Evolutionary conservation across 78 protist genomes (phyloP), one percentile per base, ranked within the genome.

Genomic region (Dictyostelium citrinum): DNA sequence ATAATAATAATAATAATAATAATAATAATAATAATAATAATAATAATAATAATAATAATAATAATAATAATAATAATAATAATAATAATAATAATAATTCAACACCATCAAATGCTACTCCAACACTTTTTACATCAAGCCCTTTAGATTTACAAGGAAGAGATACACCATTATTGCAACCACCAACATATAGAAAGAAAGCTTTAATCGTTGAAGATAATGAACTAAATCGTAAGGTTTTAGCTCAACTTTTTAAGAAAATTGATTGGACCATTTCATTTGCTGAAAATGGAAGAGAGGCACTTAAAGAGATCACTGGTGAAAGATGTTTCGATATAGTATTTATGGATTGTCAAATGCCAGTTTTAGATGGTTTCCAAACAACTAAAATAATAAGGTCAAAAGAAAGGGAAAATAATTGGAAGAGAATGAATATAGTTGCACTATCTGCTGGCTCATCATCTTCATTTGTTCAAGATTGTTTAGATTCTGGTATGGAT

Each of bases 271-370:
- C n/a, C 17, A 60, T 67, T n/a, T 61, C 71, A 4, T 39, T 85
- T 29, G 74, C 92, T 16, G 92, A 85, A 39, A 85, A 85, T 60
- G 92, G 92, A 17, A 76, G 78, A 37, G 92, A 85, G 27, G 92
- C 92, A 6, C 77, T 85, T 2, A 85, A 85, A 41, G 92, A 85
- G 46, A 85, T 85, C 4, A 58, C 60, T 5, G 46, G 83, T 43
- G 92, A 85, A 80, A 31, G 92, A 41, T 85, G 92, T 29, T 85
- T 77, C 33, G 49, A 74, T 43, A 85, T 85, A 27, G 83, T 85
- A 10, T 75, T 85, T 39, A 85, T 85, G 92, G 92, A 85, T 75
- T 85, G 92, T 43, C 92, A 80, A 80, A 85, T 85, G 92, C 92
- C 92, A 43, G 83, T 85, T 55, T 43, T 85, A 22, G 92, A 85